Conservation (phyloP, 176 grass and related monocot genomes). For the Canna indica region DNA sequence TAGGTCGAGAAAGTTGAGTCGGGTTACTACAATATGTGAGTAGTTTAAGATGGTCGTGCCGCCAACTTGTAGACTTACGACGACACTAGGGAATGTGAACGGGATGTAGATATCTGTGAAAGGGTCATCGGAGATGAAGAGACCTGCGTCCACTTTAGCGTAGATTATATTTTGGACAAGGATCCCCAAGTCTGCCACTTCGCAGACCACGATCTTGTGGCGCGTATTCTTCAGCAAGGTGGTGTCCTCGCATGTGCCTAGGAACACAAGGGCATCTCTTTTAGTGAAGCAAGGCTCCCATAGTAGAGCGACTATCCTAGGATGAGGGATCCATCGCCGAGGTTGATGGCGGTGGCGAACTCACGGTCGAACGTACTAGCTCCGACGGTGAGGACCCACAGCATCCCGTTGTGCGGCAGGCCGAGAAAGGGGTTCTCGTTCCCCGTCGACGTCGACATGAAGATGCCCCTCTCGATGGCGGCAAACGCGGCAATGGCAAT, state of each 20-base stretch:
- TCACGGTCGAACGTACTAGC: slow-evolving; percentile 4
- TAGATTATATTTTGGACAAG: too few relatives aligned
- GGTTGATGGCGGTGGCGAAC: background rate
- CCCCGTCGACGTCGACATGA: slow-evolving; percentile 60
- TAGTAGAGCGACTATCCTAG: slow-evolving; percentile 7
- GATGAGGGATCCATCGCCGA: too few relatives aligned
- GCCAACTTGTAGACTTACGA: background rate
- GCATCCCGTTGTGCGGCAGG: too few relatives aligned
- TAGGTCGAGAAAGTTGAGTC: too few relatives aligned
- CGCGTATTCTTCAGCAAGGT: slow-evolving; percentile 9
- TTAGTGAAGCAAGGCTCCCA: background rate
- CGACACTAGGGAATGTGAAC: background rate
- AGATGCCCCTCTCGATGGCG: slow-evolving; percentile 51
- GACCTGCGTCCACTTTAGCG: too few relatives aligned
- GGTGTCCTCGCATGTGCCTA: background rate
- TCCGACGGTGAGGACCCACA: background rate
- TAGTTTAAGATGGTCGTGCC: slow-evolving; percentile 9
- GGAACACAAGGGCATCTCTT: background rate
- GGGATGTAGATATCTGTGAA: background rate
- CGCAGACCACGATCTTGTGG: slow-evolving; percentile 4
- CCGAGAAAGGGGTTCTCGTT: slow-evolving; percentile 63
- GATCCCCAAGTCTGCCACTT: background rate
- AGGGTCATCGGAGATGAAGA: background rate
- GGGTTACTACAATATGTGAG: too few relatives aligned
- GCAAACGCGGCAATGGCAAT: slow-evolving; percentile 62